Evolutionary conservation across 495 filamentous ascomycete species (phyloP).

Genomic region (Annulohypoxylon maeteangense): DNA sequence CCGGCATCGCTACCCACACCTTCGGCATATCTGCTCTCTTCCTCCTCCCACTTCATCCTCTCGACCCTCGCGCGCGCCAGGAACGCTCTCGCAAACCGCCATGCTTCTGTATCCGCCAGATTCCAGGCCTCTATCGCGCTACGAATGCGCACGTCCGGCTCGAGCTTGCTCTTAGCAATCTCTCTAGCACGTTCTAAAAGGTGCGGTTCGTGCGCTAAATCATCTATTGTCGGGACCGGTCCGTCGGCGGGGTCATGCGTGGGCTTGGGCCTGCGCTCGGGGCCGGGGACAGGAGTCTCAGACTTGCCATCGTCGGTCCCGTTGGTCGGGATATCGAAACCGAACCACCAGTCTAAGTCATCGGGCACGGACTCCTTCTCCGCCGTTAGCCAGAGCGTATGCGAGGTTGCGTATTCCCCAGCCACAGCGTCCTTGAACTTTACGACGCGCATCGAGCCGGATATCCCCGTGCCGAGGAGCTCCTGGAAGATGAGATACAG

Average conservation of each 20-base stretch:
- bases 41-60: conserved; percentile 74
- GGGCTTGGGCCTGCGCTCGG: conserved; percentile 52
- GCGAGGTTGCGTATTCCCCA: conserved; percentile 63
- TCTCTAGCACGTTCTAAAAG: conserved; percentile 70
- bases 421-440: conserved; percentile 87
- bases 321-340: conserved; percentile 77
- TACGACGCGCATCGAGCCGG: conserved; percentile 70
- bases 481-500: conserved; percentile 75
- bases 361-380: conserved; percentile 67
- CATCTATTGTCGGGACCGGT: conserved; percentile 60
- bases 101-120: conserved; percentile 89
- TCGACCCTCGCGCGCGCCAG: conserved; percentile 68
- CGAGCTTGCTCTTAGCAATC: conserved; percentile 58
- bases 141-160: conserved; percentile 57
- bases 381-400: conserved; percentile 82
- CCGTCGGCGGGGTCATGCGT: conserved; percentile 57
- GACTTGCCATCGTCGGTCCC: conserved; percentile 63
- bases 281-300: conserved; percentile 60
- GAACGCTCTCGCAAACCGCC: conserved; percentile 87
- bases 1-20: conserved; percentile 57
- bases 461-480: conserved; percentile 68
- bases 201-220: conserved; percentile 65
- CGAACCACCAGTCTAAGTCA: conserved; percentile 89
- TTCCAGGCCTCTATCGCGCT: conserved; percentile 90
- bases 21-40: conserved; percentile 71